phyloP scores from a whole-genome alignment of 345 rosid genomes.

The Populus simonii region DNA sequence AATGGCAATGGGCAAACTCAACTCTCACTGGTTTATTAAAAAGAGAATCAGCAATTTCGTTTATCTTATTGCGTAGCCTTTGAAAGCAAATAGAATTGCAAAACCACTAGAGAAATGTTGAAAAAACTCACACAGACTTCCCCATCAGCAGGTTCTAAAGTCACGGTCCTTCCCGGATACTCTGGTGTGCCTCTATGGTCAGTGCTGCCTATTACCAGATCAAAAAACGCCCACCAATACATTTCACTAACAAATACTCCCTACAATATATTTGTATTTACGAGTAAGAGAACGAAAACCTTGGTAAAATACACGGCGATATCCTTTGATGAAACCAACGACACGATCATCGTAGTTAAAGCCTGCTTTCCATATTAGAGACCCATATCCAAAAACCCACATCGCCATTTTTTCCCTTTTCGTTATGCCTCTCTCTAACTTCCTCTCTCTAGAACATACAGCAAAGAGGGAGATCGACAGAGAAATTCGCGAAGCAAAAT shows the following conservation, averaged over 20 bases:
- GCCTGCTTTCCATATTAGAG: constrained; percentile 84
- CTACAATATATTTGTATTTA: background rate
- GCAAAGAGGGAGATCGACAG: background rate
- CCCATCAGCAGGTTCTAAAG: constrained; percentile 63
- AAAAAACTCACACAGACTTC: constrained; percentile 66
- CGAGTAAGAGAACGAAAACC: constrained; percentile 34
- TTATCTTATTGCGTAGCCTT: too few relatives aligned
- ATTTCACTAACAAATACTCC: background rate
- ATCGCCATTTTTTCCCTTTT: constrained; percentile 45
- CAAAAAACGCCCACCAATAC: background rate
- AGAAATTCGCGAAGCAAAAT: background rate
- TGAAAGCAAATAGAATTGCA: too few relatives aligned
- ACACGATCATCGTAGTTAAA: constrained; percentile 65
- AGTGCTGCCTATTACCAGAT: constrained; percentile 58
- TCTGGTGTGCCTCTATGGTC: constrained; percentile 89
- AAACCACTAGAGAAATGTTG: background rate
- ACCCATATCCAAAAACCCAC: constrained; percentile 90
- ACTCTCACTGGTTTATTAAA: too few relatives aligned
- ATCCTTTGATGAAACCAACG: constrained; percentile 73
- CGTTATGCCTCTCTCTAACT: background rate
- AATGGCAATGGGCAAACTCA: too few relatives aligned
- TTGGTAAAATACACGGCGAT: constrained; percentile 85
- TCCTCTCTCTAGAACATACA: background rate
- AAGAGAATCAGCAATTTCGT: too few relatives aligned
- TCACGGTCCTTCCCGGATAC: constrained; percentile 83